These are phyloP conservation scores for Phaeosphaeria sp. DNA, from an alignment of 2,329 filamentous ascomycete genomes.

Conservation along the genomic window DNA sequence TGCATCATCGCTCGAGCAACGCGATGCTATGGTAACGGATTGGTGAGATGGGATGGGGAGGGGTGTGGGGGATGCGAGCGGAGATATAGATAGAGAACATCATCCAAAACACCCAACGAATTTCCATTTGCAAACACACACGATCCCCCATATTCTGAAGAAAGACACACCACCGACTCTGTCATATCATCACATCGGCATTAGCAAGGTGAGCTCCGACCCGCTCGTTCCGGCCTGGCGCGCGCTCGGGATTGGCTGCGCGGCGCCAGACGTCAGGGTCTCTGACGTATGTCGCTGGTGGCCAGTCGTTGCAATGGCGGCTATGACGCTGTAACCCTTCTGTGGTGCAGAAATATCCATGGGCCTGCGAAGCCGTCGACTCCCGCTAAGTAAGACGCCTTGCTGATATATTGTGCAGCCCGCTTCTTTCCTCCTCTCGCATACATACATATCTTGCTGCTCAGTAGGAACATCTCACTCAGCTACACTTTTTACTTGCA, in stretches of 20 bases:
- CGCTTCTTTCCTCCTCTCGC: slow-evolving; percentile 1
- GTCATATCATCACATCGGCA: slow-evolving; percentile 12
- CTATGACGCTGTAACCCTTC: slow-evolving; percentile 24
- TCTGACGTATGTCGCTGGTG: slow-evolving; percentile 21
- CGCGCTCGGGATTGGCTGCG: slow-evolving; percentile 5
- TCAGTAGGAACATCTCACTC: slow-evolving; percentile 10
- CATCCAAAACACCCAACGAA: background rate
- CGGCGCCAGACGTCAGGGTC: slow-evolving; percentile 7
- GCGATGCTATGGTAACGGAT: slow-evolving; percentile 18
- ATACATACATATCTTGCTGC: slow-evolving; percentile 17
- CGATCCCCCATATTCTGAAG: background rate
- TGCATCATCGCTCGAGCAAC: slow-evolving; percentile 24
- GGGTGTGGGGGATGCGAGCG: slow-evolving; percentile 6
- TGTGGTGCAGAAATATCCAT: too few relatives aligned
- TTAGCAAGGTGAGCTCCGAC: slow-evolving; percentile 14
- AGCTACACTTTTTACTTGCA: background rate
- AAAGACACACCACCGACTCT: background rate
- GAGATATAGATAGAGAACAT: background rate
- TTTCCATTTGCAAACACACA: background rate
- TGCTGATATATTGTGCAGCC: slow-evolving; percentile 13
- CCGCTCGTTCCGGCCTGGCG: slow-evolving; percentile 13
- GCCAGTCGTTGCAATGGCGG: slow-evolving; percentile 4
- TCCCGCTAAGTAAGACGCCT: slow-evolving; percentile 20
- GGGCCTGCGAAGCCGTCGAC: slow-evolving; percentile 22
- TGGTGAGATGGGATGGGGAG: background rate